Base-by-base conservation (phyloP, 495 filamentous ascomycete genomes). In the Chaetomium fimeti region DNA sequence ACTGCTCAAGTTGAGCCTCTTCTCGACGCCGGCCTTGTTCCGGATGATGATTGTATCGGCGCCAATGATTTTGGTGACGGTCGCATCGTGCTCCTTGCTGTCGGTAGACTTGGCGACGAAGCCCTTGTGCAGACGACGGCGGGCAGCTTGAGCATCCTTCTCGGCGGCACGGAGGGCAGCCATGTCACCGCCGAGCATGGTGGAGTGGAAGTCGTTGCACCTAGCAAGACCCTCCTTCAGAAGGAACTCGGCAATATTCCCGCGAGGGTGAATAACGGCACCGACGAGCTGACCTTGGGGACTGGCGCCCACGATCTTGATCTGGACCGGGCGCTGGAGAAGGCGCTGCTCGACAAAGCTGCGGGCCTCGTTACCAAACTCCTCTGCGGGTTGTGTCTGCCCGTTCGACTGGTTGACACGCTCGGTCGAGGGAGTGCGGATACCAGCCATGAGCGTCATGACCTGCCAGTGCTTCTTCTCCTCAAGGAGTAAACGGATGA, bases 121-220 rank as follows among this genome's bases (percentile, higher is more conserved):
- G 47, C 86, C 83, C 71, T 89, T 91, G 82, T 92, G 95, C 6
- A 97, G 64, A 20, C 91, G 90, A 20, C 85, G 78, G 60, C 89
- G 88, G 36, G 81, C 78, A 65, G 86, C 83, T 75, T 91, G 93
- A 27, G 95, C 95, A 43, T 84, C 72, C 74, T 90, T 92, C 80
- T 99, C 95, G 2, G 95, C 91, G 67, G 91, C 87, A 52, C 95
- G 87, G 49, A 97, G 85, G 60, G 82, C 71, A 43, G 87, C 86
- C 94, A 99, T 99, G 55, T 93, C 87, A 9, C 79, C 69, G 18
- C 95, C 95, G 1, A 99, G 85, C 72, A 97, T 78, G 18, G 91
- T 91, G 2, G 91, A 94, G 76, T 99, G 95, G 76, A 91, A 91
- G 74, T 99, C 95, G 48, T 90, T 88, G 81, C 94, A 98, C 68